Base-by-base conservation (phyloP, 2,329 filamentous ascomycete species). In the Fusarium sororula region DNA sequence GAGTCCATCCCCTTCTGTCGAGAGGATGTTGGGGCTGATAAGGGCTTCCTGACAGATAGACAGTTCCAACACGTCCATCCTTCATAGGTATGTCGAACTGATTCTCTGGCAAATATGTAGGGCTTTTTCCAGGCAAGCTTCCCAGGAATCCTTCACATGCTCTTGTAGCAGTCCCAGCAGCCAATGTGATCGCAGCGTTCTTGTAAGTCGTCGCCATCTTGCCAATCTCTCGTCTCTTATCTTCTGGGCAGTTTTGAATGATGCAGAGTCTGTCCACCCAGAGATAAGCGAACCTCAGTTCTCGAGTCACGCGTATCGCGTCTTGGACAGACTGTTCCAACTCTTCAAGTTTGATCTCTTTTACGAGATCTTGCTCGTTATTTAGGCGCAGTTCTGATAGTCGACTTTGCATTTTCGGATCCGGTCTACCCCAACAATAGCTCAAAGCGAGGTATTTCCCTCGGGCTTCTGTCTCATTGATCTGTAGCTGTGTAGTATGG, bases 111-210 rank as follows among this genome's bases (percentile, higher is more conserved):
- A 68, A 1, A 14, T 48, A 68, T 0, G 32, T 30, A 1, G n/a
- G 1, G 1, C 0, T 22, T 0, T 32, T 22, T 4, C 0, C 1
- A 10, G 2, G 5, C 2, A 1, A 6, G 0, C 0, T 13, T 2
- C 18, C 44, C 0, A 63, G 1, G 1, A 68, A 68, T 0, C 66
- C 66, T 10, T 68, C 41, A 0, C 26, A 44, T 5, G 66, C 64
- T 1, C 0, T 15, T 13, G 1, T 44, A 0, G 66, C 55, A 0
- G 66, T 68, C 0, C 47, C 66, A 2, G 64, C 64, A 3, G 56
- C 66, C 6, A 68, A 1, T 0, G 66, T 68, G 0, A 68, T 10
- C 0, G 51, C 37, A 0, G 66, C 64, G 1, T 68, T 68, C 15
- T 68, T 68, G 1, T 68, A 68, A 0, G 26, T 68, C 1, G 2